Evolutionary conservation across 768 basidiomycete species (phyloP).

Genomic region (Tephrocybe sp.): DNA sequence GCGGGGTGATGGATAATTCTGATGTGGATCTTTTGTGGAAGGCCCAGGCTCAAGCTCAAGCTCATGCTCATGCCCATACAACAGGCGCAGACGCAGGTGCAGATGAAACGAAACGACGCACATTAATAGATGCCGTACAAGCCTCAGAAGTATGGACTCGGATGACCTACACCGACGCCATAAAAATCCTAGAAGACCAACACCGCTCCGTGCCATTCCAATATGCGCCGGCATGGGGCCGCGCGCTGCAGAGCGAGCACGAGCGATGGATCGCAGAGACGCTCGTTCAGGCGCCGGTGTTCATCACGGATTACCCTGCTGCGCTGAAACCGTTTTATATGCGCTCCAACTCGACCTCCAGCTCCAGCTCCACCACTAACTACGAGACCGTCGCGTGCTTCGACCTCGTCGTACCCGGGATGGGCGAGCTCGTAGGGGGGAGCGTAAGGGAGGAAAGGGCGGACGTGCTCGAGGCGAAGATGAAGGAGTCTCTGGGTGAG

Average conservation of each 20-base stretch:
- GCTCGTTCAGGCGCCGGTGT: slow-evolving; percentile 71
- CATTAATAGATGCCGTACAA: slow-evolving; percentile 34
- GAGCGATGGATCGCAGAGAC: slow-evolving; percentile 85
- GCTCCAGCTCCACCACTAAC: no score
- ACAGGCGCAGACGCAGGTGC: slow-evolving; percentile 17
- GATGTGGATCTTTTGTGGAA: slow-evolving; percentile 39
- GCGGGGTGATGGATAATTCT: slow-evolving; percentile 15
- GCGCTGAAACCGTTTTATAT: slow-evolving; percentile 94
- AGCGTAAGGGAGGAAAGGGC: slow-evolving; percentile 81
- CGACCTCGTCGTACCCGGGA: slow-evolving; percentile 83
- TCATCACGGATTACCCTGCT: slow-evolving; percentile 88
- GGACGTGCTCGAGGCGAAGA: slow-evolving; percentile 45
- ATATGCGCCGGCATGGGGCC: slow-evolving; percentile 65
- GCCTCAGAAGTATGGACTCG: slow-evolving; percentile 52
- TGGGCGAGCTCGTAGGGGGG: slow-evolving; percentile 92
- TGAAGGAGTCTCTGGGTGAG: slow-evolving; percentile 44
- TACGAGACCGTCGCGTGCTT: slow-evolving; percentile 84
- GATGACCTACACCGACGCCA: slow-evolving; percentile 77
- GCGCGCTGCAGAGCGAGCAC: slow-evolving; percentile 81
- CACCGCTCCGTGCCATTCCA: slow-evolving; percentile 43
- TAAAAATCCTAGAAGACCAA: slow-evolving; percentile 48
- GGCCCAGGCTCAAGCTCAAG: no score
- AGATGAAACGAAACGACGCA: slow-evolving; percentile 29
- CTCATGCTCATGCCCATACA: no score
- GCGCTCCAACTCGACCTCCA: slow-evolving; percentile 72